phyloP scores from a whole-genome alignment of 768 basidiomycete species.

The Lactifluus pinguis region DNA sequence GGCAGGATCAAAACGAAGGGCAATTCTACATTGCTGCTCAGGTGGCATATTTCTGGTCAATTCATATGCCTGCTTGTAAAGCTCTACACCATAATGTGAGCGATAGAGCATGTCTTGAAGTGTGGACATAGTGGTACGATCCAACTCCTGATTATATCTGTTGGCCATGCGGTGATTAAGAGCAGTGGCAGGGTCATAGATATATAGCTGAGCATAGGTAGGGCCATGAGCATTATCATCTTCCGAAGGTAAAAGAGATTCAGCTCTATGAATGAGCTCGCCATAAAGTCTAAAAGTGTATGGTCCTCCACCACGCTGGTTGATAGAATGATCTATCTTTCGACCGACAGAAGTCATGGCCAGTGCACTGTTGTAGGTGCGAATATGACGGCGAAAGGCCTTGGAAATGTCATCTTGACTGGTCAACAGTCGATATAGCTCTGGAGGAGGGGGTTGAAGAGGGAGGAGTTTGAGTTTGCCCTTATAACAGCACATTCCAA shows the following conservation, averaged over 20 bases:
- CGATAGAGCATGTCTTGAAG: too few species aligned
- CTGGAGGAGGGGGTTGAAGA: background rate
- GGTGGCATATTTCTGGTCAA: background rate
- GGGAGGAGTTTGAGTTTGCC: background rate
- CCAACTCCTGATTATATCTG: background rate
- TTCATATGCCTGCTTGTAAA: background rate
- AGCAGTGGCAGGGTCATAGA: background rate
- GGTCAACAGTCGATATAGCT: background rate
- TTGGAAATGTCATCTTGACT: conserved; percentile 26
- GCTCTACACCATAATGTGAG: too few species aligned
- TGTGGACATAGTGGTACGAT: background rate
- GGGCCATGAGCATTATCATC: background rate
- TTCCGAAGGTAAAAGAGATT: background rate
- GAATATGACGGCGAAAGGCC: conserved; percentile 30
- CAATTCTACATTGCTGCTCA: conserved; percentile 20
- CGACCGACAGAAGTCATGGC: conserved; percentile 31
- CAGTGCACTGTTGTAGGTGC: conserved; percentile 35
- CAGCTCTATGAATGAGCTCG: background rate
- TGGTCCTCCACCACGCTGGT: background rate
- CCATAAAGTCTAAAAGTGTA: background rate
- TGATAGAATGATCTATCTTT: conserved; percentile 39
- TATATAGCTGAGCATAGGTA: background rate
- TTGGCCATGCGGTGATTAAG: background rate
- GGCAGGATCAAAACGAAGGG: background rate
- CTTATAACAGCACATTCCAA: background rate